Evolutionary conservation across 441 rosid species (phyloP), one percentile per base, ranked within the genome.

Genomic region (Rhodomyrtus psidioides): DNA sequence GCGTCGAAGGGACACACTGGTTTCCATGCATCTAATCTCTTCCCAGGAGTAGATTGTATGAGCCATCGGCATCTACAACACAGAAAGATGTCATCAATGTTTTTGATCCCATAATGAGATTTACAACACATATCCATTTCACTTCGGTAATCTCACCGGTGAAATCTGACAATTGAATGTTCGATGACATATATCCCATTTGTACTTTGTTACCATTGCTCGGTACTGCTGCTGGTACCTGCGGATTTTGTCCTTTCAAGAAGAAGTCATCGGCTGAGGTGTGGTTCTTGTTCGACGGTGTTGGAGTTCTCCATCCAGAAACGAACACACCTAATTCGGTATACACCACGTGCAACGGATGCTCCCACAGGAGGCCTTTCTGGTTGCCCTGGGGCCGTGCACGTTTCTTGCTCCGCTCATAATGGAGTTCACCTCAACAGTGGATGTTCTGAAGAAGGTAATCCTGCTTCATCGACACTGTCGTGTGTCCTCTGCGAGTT

Each of bases 261-360:
- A 87, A 91, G 89, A 84, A 93, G 85, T 86, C 96, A 94, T 91
- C 90, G 58, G 86, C 94, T 97, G 84, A 93, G 88, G 87, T 97
- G 99, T 82, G 97, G 99, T 57, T 92, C 95, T 87, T 97, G 99
- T 87, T 90, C 91, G 16, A 88, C 89, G 82, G 89, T 95, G 70
- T 94, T 95, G 60, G 92, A 92, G 90, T 94, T 96, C 83, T 93
- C 95, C 13, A 89, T 90, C 86, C 83, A 83, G 88, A 85, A 89
- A 79, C 89, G 90, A 87, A 90, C 70, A 82, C 95, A 93, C 88
- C 90, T 90, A 46, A 90, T 93, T 88, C 94, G 91, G 55, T 91
- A 93, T 86, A 84, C 88, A 57, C 93, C 90, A 39, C 42, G 56
- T 34, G 85, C 90, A 81, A 84, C 81, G 49, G 89, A 88, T 24